Conservation (phyloP, 2,329 filamentous ascomycete species). For the Nigrospora osmanthi region DNA sequence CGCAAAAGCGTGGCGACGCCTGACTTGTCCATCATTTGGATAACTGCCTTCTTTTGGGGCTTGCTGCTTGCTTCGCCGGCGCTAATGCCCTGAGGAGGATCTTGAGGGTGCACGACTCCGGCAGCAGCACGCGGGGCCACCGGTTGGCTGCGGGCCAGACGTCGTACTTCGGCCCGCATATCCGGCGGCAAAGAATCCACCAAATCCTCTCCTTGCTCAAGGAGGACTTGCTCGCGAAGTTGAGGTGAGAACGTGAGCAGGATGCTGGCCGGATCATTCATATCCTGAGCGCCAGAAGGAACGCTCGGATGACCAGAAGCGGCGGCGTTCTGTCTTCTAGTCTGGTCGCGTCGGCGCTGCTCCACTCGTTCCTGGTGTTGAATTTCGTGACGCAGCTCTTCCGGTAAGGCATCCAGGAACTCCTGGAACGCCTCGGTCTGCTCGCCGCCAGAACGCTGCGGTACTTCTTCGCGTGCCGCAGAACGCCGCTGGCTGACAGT, state of each 20-base stretch:
- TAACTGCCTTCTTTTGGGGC: conserved; percentile 68
- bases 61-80: conserved; percentile 43
- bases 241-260: conserved; percentile 80
- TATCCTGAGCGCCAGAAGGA: conserved; percentile 45
- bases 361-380: conserved; percentile 86
- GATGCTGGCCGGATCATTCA: conserved; percentile 81
- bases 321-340: conserved; percentile 57
- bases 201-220: conserved; percentile 86
- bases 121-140: conserved; percentile 8
- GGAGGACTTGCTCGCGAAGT: conserved; percentile 76
- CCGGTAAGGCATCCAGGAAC: conserved; percentile 86
- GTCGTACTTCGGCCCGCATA: conserved; percentile 77
- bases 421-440: conserved; percentile 83
- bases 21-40: conserved; percentile 95
- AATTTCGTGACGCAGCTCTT: conserved; percentile 84
- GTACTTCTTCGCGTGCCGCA: conserved; percentile 61
- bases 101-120: conserved; percentile 4
- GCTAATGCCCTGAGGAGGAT: conserved; percentile 14
- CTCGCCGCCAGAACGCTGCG: conserved; percentile 52
- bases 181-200: conserved; percentile 78
- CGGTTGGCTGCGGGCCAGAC: conserved; percentile 40
- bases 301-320: conserved; percentile 28
- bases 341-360: conserved; percentile 76
- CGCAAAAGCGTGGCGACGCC: conserved; percentile 92
- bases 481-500: conserved; percentile 78